These are phyloP conservation scores for Lachancea dasiensis DNA, from an alignment of 805 yeast genomes.

Conservation along the genomic window DNA sequence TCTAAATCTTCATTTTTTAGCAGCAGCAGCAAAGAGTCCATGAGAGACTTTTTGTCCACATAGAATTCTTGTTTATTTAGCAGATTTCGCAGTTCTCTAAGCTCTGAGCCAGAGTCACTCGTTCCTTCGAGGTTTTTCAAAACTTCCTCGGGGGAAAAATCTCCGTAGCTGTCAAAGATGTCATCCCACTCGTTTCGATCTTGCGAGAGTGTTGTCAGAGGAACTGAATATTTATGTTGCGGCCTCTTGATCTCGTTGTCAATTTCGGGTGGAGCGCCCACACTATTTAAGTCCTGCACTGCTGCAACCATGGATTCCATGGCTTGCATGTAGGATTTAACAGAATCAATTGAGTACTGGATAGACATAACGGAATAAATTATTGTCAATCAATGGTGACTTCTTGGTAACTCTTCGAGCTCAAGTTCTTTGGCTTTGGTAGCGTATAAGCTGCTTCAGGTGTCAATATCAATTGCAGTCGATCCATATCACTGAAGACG, in stretches of 20 bases:
- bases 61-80: slow-evolving; percentile 19
- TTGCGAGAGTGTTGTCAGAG: slow-evolving; percentile 31
- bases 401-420: neutral
- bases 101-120: no score
- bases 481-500: no score
- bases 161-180: slow-evolving; percentile 31
- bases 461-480: no score
- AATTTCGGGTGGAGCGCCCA: slow-evolving; percentile 34
- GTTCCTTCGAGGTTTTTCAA: slow-evolving; percentile 16
- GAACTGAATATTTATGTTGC: slow-evolving; percentile 29
- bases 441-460: no score
- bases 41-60: slow-evolving; percentile 31
- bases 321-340: slow-evolving; percentile 73
- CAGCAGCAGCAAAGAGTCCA: slow-evolving; percentile 26
- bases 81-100: slow-evolving; percentile 16
- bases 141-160: slow-evolving; percentile 25
- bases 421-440: no score
- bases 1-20: slow-evolving; percentile 38
- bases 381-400: neutral
- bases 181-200: slow-evolving; percentile 37
- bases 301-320: slow-evolving; percentile 63
- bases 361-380: slow-evolving; percentile 35
- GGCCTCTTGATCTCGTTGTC: slow-evolving; percentile 25
- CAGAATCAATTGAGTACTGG: slow-evolving; percentile 52
- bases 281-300: slow-evolving; percentile 30